Evolutionary conservation across 2,329 filamentous ascomycete species (phyloP), one percentile per base, ranked within the genome.

Genomic region (Achaetomium macrosporum): DNA sequence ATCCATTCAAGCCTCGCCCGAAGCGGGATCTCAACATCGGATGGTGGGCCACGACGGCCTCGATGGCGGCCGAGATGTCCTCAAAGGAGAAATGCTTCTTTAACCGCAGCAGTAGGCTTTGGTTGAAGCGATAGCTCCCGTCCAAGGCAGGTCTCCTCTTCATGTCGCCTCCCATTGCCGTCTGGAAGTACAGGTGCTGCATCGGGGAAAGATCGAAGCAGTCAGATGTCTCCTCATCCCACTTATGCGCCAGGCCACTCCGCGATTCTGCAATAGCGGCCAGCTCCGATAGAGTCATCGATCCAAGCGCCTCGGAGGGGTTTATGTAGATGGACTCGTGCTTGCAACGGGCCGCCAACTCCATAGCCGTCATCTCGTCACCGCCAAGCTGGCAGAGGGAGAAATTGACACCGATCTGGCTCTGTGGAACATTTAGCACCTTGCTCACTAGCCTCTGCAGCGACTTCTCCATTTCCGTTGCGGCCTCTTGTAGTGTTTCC

Each of bases 161-260:
- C 11, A 61, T 53, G 44, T 69, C 64, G 1, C 66, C 68, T 5
- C 71, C 71, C 63, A 76, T 72, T 2, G 67, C 63, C 0, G 75
- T 76, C 56, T 75, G 68, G 47, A 80, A 78, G 59, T 76, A 77
- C 4, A 81, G 66, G 50, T 75, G 73, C 63, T 81, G 77, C 72
- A 79, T 79, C 3, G 77, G 72, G 1, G 77, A 75, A 10, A 80
- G 68, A 10, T 73, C 71, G 56, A 77, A 79, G 31, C 55, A 66
- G 17, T 71, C 69, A 9, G 61, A 51, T 1, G 61, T 61, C 36
- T 69, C 61, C 20, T 69, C 71, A 31, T 64, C 66, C 59, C 68
- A 66, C 16, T 64, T 61, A 13, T 64, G 63, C 3, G 60, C 61
- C 42, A 67, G 54, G 10, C 62, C 61, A 5, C 64, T 66, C 12